Percentiles rank a stretch among this genome's conserved stretches.
Evolutionary conservation across 192 early-diverging fungal genomes (phyloP).

Genomic region (Gaertneriomyces semiglobifer): DNA sequence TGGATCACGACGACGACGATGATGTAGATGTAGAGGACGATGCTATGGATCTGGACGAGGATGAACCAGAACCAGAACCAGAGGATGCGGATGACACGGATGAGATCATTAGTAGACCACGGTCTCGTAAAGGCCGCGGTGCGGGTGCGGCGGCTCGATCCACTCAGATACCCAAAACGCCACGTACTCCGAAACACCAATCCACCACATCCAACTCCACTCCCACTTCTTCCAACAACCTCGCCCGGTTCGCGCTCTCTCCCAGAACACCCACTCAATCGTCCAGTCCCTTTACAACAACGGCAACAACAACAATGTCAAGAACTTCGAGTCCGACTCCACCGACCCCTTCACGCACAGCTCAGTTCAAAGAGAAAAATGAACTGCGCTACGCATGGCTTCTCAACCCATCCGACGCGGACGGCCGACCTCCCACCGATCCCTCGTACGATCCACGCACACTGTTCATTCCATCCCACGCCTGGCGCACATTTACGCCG

Average conservation of each 20-base stretch:
- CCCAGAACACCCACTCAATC: conserved; percentile 7
- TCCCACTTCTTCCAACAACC: background rate
- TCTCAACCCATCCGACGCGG: conserved; percentile 50
- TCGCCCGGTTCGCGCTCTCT: conserved; percentile 10
- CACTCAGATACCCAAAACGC: background rate
- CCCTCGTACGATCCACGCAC: conserved; percentile 91
- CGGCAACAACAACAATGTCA: conserved; percentile 7
- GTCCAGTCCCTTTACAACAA: background rate
- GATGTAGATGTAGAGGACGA: background rate
- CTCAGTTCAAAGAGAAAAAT: conserved; percentile 79
- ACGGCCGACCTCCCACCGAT: conserved; percentile 42
- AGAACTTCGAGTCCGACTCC: background rate
- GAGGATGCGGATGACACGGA: background rate
- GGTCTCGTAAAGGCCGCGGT: background rate
- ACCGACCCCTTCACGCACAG: no score
- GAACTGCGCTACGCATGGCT: conserved; percentile 85
- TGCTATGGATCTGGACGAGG: background rate
- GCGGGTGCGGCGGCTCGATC: conserved; percentile 45
- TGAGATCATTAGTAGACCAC: background rate
- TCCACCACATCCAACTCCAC: background rate
- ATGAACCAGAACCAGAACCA: background rate
- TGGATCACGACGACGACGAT: background rate
- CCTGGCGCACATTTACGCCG: conserved; percentile 84
- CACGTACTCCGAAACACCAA: background rate
- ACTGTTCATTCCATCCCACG: conserved; percentile 70